A percentile compares a stretch with the other conserved stretches of the same genome.
Evolutionary conservation across 495 filamentous ascomycete genomes (phyloP).

Genomic region (Aspergillus cristatus): DNA sequence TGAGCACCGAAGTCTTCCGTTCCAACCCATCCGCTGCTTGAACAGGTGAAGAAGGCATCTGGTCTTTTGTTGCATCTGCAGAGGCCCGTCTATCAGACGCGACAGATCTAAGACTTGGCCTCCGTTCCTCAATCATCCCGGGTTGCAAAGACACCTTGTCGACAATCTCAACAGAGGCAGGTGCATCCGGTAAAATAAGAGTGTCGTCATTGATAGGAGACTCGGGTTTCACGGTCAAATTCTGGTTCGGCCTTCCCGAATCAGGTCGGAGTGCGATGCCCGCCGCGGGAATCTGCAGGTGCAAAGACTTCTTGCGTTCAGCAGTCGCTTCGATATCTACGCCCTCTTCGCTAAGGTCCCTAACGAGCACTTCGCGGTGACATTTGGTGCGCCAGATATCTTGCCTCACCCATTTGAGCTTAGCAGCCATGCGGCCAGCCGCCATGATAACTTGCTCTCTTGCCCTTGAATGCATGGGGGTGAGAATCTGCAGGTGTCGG

Average conservation of each 20-base stretch:
- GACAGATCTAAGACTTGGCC: slow-evolving; percentile 25
- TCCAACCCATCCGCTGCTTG: slow-evolving; percentile 16
- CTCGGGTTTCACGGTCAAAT: slow-evolving; percentile 3
- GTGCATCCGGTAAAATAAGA: background rate
- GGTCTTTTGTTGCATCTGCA: slow-evolving; percentile 16
- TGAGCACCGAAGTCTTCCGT: slow-evolving; percentile 32
- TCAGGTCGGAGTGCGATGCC: background rate
- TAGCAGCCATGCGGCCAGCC: slow-evolving; percentile 77
- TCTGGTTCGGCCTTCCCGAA: background rate
- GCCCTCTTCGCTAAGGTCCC: slow-evolving; percentile 74
- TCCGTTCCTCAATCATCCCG: slow-evolving; percentile 18
- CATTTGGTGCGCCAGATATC: slow-evolving; percentile 90
- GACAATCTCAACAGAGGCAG: slow-evolving; percentile 7
- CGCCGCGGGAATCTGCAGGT: slow-evolving; percentile 11
- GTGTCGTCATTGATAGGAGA: slow-evolving; percentile 7
- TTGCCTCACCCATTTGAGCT: slow-evolving; percentile 85
- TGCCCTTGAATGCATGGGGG: slow-evolving; percentile 78
- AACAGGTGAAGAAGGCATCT: slow-evolving; percentile 18
- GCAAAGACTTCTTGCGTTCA: slow-evolving; percentile 11
- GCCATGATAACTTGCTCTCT: slow-evolving; percentile 77
- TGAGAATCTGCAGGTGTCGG: slow-evolving; percentile 81
- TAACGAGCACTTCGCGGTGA: slow-evolving; percentile 74
- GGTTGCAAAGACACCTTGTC: slow-evolving; percentile 11
- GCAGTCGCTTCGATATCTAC: slow-evolving; percentile 11
- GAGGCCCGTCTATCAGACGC: slow-evolving; percentile 24